phyloP scores from a whole-genome alignment of 768 basidiomycete species.

The Neoboletus subvelutipes region DNA sequence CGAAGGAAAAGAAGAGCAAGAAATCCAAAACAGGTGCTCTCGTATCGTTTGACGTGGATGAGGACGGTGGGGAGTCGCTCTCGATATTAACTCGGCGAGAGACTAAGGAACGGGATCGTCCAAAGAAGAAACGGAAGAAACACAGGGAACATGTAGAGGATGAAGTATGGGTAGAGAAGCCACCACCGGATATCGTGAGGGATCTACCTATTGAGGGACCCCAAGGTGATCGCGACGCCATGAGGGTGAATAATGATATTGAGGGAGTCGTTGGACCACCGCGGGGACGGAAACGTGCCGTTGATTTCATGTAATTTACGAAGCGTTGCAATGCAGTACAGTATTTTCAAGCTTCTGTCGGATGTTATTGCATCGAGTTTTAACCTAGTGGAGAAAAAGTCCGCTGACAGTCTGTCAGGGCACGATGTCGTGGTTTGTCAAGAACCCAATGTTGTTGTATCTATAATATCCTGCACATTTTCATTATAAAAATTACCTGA shows the following conservation, averaged over 20 bases:
- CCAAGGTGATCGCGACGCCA: slow-evolving; percentile 7
- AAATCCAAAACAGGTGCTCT: slow-evolving; percentile 47
- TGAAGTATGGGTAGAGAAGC: slow-evolving; percentile 71
- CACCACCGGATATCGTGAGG: slow-evolving; percentile 50
- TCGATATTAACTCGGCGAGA: slow-evolving; percentile 32
- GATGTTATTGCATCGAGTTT: neutral
- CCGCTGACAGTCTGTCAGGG: too few relatives aligned
- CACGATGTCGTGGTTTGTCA: neutral
- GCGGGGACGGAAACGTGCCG: slow-evolving; percentile 62
- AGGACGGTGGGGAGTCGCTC: slow-evolving; percentile 46
- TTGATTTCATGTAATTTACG: slow-evolving; percentile 65
- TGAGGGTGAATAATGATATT: slow-evolving; percentile 17
- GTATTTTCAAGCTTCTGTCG: neutral
- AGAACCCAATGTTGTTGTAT: neutral
- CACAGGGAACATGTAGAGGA: slow-evolving; percentile 39
- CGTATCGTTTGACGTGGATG: slow-evolving; percentile 79
- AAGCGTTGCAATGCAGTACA: neutral
- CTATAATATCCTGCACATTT: neutral
- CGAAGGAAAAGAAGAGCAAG: slow-evolving; percentile 51
- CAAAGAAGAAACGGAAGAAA: slow-evolving; percentile 45
- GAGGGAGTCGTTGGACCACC: slow-evolving; percentile 24
- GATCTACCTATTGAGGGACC: slow-evolving; percentile 24
- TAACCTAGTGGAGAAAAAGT: neutral
- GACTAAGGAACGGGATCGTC: slow-evolving; percentile 35
- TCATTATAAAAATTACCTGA: neutral